Evolutionary conservation across 768 basidiomycete species (phyloP), one percentile per base, ranked within the genome.

Genomic region (Neoboletus magnificus): DNA sequence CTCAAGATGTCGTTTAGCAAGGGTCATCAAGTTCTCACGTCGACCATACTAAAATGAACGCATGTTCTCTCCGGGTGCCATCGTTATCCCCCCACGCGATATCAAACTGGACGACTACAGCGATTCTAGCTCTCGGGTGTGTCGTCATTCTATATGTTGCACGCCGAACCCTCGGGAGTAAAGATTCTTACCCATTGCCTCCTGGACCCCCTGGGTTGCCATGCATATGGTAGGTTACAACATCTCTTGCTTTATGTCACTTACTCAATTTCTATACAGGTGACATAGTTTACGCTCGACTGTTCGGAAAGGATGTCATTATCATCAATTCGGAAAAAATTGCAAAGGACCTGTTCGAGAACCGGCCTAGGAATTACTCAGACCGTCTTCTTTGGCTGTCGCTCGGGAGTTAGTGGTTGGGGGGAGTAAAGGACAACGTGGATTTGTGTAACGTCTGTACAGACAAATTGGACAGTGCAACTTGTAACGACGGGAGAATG

Each of bases 271-370:
- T 44, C 1, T 0, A 1, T 36, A 0, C 33, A 60, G 57, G 59
- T 6, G 50, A 52, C 40, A 18, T 59, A 1, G 18, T 59, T 10
- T 48, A 57, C 30, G 20, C 30, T 18, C 27, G 41, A 4, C 7
- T 43, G 2, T 25, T 57, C 1, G 58, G 58, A 12, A 50, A 43
- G 16, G 58, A 55, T 2, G 22, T 62, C 20, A 57, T 62, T 18
- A 51, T 62, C 37, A 29, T 62, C 22, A 57, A 52, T 15, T 61
- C 59, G 16, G 59, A 61, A 20, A 42, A 27, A 9, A 13, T 41
- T 6, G 59, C 58, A 0, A 48, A 27, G 23, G 59, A 61, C 4
- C 15, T 61, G 0, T 29, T 61, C 15, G 60, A 61, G 7, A 39
- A 35, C 5, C 58, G 54, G 1, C 56, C 54, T 0, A 27, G n/a